phyloP scores from a whole-genome alignment of 345 rosid genomes.

The Conringia planisiliqua region DNA sequence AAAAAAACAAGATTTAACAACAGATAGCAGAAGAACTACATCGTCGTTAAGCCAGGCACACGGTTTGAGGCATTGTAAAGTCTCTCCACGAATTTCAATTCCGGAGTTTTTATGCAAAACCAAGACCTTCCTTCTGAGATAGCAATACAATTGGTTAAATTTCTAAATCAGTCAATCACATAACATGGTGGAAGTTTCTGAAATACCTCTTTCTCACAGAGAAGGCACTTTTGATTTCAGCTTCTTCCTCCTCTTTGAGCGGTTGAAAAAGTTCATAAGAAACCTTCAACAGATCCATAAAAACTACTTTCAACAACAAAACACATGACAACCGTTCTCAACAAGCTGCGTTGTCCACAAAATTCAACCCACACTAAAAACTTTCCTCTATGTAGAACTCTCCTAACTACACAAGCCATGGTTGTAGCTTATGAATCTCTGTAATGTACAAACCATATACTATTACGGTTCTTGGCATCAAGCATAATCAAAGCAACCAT shows the following conservation, averaged over 20 bases:
- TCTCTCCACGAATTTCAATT: constrained; percentile 63
- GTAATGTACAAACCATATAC: not conserved
- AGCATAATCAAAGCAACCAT: not conserved
- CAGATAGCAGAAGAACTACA: constrained; percentile 35
- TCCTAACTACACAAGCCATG: not conserved
- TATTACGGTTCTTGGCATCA: not conserved
- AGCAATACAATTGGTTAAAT: not conserved
- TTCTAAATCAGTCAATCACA: not conserved
- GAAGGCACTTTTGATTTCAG: constrained; percentile 51
- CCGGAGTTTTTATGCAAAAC: constrained; percentile 51
- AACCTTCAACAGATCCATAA: constrained; percentile 37
- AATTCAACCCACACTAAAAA: not conserved
- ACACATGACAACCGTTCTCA: not conserved
- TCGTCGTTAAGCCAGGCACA: constrained; percentile 82
- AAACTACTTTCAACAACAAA: not conserved
- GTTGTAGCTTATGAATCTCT: not conserved
- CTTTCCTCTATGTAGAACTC: not conserved
- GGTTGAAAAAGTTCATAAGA: constrained; percentile 57
- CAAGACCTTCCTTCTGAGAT: constrained; percentile 50
- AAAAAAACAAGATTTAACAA: not conserved
- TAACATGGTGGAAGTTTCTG: not conserved
- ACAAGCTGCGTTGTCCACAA: not conserved
- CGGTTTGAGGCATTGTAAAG: constrained; percentile 65
- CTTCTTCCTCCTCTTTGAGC: constrained; percentile 59
- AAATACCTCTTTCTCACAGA: constrained; percentile 48